Percentiles rank a stretch among this genome's conserved stretches.
These are phyloP conservation scores for Penicillium sp. DNA, from an alignment of 2,329 filamentous ascomycete genomes.

Conservation along the genomic window DNA sequence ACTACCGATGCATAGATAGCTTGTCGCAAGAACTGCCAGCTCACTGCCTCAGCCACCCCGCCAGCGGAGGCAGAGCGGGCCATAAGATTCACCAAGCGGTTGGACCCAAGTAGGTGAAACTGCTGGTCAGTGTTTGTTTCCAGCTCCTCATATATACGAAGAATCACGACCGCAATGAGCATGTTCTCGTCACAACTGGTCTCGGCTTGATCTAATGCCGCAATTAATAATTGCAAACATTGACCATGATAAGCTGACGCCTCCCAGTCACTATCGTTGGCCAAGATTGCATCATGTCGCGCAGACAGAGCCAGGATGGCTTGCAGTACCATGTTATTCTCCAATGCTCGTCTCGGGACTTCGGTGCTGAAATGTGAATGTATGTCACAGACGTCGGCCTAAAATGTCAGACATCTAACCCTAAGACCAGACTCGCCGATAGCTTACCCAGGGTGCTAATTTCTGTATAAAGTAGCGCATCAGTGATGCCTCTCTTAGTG, in stretches of 20 bases:
- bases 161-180: conserved; percentile 48
- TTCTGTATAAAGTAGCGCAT: conserved; percentile 34
- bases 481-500: conserved; percentile 32
- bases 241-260: conserved; percentile 46
- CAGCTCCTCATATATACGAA: conserved; percentile 50
- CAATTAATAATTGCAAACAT: conserved; percentile 48
- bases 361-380: conserved; percentile 44
- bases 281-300: conserved; percentile 43
- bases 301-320: conserved; percentile 48
- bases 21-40: conserved; percentile 43
- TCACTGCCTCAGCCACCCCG: conserved; percentile 40
- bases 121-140: conserved; percentile 31
- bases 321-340: conserved; percentile 47
- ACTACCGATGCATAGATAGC: conserved; percentile 42
- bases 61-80: conserved; percentile 39
- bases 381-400: conserved; percentile 36
- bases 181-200: conserved; percentile 47
- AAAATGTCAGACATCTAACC: neutral
- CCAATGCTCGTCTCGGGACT: conserved; percentile 46
- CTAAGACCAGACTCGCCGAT: neutral
- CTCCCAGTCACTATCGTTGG: conserved; percentile 38
- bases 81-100: conserved; percentile 38
- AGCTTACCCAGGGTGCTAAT: conserved; percentile 32
- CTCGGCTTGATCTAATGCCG: conserved; percentile 42
- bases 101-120: conserved; percentile 39